Base-by-base conservation (phyloP, 148 eudicot species). In the Arbutus unedo region DNA sequence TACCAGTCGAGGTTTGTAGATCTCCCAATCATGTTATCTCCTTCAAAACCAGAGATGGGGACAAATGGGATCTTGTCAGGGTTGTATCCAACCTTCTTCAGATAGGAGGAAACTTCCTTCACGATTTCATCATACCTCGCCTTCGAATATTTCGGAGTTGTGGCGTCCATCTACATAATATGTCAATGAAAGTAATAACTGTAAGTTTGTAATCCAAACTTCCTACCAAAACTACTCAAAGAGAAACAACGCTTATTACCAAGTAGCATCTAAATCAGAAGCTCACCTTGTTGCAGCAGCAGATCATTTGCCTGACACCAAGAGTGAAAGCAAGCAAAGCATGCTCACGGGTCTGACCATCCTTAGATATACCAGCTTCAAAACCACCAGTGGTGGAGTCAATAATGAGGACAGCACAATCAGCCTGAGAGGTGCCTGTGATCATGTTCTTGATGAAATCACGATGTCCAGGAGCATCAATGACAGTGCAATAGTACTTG, bases 291-390 rank as follows among this genome's bases (percentile, higher is more conserved):
- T 83, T 83, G 73, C 85, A 83, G 53, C 85, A 83, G 48, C 74
- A 90, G 53, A 90, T 90, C 91, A 90, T 88, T 76, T 90, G 92
- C 87, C 76, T 90, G 73, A 90, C 92, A 85, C 92, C 91, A 68
- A 90, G 89, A 11, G 92, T 88, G 85, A 90, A 90, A 78, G 92
- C 90, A 86, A 90, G 90, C 78, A 90, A 78, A n/a, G 90, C 90
- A 64, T 90, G 92, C 81, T 90, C 92, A 84, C 92, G 91, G 79
- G 92, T 90, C 90, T 90, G 91, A 43, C 92, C 92, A 81, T 90
- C 89, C 86, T 90, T 90, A 60, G 91, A 90, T 43, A 90, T 88
- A 84, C 92, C 92, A 78, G 90, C 92, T 62, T 90, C 92, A 76
- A 90, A 90, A 85, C 92, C 91, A 85, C 92, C 89, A 75, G 92